Evolutionary conservation across 345 rosid species (phyloP).

Genomic region (Lepidium aucheri): DNA sequence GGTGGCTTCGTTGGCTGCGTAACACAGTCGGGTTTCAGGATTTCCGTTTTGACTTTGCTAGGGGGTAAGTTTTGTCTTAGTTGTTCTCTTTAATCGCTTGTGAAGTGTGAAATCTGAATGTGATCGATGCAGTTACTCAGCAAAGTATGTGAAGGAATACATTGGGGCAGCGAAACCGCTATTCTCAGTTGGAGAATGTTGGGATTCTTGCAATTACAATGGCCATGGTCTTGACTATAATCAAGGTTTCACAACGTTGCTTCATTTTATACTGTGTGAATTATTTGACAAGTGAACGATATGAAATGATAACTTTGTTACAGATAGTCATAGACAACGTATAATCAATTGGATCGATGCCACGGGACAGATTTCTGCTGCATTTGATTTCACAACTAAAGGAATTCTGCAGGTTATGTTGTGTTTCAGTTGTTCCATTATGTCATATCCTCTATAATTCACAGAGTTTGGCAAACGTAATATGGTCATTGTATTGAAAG

Average conservation of each 20-base stretch:
- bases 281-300: neutral
- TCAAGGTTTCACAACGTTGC: slow-evolving; percentile 49
- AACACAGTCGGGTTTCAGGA: slow-evolving; percentile 65
- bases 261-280: neutral
- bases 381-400: slow-evolving; percentile 92
- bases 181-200: slow-evolving; percentile 81
- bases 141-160: slow-evolving; percentile 74
- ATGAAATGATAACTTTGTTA: neutral
- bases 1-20: slow-evolving; percentile 75
- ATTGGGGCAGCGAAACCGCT: slow-evolving; percentile 77
- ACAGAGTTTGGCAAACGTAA: neutral
- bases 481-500: neutral
- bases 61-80: slow-evolving; percentile 43
- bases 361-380: slow-evolving; percentile 67
- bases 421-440: too few relatives aligned
- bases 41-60: slow-evolving; percentile 90
- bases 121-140: slow-evolving; percentile 46
- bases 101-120: neutral
- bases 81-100: neutral
- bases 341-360: slow-evolving; percentile 78
- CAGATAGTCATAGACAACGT: slow-evolving; percentile 82
- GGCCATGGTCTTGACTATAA: slow-evolving; percentile 55
- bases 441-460: too few relatives aligned
- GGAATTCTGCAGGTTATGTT: slow-evolving; percentile 94
- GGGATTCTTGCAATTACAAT: slow-evolving; percentile 88